These are phyloP conservation scores for Diaporthe destruens DNA, from an alignment of 2,329 filamentous ascomycete species.

Conservation along the genomic window DNA sequence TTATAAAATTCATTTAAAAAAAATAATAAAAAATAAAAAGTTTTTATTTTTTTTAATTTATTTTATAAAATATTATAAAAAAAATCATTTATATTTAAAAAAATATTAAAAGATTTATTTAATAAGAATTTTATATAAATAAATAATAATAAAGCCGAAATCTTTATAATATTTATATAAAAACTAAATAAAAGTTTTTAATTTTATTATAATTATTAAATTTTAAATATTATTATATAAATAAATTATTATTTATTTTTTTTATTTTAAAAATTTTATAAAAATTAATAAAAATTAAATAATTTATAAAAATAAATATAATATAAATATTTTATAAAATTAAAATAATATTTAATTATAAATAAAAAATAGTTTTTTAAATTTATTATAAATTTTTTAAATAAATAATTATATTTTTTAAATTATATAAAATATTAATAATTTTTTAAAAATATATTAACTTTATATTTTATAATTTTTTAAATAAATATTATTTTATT, in stretches of 20 bases:
- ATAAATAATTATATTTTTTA: neutral
- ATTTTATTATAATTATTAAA: too few relatives aligned
- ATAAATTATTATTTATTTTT: too few relatives aligned
- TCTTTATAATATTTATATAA: neutral
- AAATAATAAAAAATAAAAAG: neutral
- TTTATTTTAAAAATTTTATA: too few relatives aligned
- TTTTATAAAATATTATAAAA: neutral
- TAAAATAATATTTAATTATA: neutral
- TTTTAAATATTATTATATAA: too few relatives aligned
- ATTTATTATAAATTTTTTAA: neutral
- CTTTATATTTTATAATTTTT: accelerated
- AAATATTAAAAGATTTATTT: neutral
- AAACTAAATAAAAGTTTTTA: too few relatives aligned
- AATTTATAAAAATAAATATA: too few relatives aligned
- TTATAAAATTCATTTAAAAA: neutral
- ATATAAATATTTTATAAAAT: neutral
- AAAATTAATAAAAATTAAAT: too few relatives aligned
- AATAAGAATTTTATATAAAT: neutral
- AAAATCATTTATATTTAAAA: neutral
- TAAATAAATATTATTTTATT: neutral
- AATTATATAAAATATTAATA: neutral
- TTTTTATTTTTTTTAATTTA: neutral
- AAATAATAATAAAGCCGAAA: neutral
- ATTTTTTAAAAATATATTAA: neutral
- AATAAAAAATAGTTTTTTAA: neutral